Evolutionary conservation across 345 rosid species (phyloP), one percentile per base, ranked within the genome.

Genomic region (Toxicodendron radicans): DNA sequence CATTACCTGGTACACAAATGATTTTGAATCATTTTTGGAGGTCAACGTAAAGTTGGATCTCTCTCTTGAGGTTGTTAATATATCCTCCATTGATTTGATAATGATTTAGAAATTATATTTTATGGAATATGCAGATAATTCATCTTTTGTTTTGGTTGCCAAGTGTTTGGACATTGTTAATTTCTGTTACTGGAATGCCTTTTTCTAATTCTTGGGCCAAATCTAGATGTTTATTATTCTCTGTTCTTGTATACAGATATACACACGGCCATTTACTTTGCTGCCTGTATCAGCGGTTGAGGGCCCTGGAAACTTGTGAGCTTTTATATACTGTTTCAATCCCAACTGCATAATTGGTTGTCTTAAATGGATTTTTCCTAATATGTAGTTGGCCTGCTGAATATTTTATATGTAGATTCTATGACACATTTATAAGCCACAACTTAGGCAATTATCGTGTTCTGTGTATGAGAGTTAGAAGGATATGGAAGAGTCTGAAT

Each of bases 291-390:
- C 96, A 73, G 89, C 91, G 35, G 93, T 93, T 61, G 93, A 93
- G 79, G 78, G 74, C 70, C 96, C 96, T 24, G 97, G 97, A 81
- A 93, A 93, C 78, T 66, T 83, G 96, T 91, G 85, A 87, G 97
- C 83, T 53, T 58, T 74, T 54, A 17, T 10, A 38, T 48, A 58
- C 74, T 10, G 58, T 5, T 74, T 74, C 54, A 0, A 27, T 21
- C 60, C 52, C 6, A 57, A 52, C n/a, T 51, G 35, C 46, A 11
- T 12, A 49, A 21, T 48, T 38, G 48, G 46, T n/a, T 49, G 54
- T 46, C 62, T 71, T 35, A 17, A 23, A 71, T 46, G 10, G 49
- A 6, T 58, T 16, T 58, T 58, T 46, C 35, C 21, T 41, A 46
- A n/a, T 41, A 35, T 45, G 27, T 46, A 45, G 21, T 46, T 59